Evolutionary conservation across 2,329 filamentous ascomycete genomes (phyloP).

Genomic region (Phaeosphaeriaceae sp.): DNA sequence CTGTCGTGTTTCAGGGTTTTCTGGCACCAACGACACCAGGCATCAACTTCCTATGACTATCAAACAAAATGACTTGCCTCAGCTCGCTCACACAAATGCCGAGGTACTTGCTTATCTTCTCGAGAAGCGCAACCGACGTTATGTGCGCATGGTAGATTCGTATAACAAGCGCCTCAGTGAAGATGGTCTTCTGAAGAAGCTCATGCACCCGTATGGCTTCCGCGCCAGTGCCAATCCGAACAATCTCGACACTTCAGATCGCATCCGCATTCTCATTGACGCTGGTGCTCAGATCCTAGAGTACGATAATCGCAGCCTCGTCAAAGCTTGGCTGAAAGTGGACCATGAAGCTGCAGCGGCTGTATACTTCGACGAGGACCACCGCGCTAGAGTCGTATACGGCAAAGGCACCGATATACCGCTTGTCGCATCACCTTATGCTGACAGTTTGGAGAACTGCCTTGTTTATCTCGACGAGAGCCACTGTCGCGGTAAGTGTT

Average conservation of each 20-base stretch:
- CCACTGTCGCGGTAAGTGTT: slow-evolving; percentile 56
- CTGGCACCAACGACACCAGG: slow-evolving; percentile 73
- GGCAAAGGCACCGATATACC: slow-evolving; percentile 50
- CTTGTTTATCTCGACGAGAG: slow-evolving; percentile 68
- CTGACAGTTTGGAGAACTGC: slow-evolving; percentile 59
- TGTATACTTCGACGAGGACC: slow-evolving; percentile 60
- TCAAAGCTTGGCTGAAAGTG: slow-evolving; percentile 58
- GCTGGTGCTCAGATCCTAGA: slow-evolving; percentile 70
- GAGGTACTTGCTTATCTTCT: slow-evolving; percentile 68
- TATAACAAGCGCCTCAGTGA: slow-evolving; percentile 54
- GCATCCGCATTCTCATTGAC: slow-evolving; percentile 62
- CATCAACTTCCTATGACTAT: slow-evolving; percentile 68
- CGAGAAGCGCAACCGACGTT: slow-evolving; percentile 58
- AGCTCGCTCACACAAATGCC: slow-evolving; percentile 67
- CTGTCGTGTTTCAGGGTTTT: slow-evolving; percentile 70
- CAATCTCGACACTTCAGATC: slow-evolving; percentile 47
- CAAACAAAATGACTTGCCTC: slow-evolving; percentile 64
- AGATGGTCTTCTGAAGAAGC: slow-evolving; percentile 50
- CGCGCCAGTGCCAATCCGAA: neutral
- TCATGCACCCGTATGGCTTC: slow-evolving; percentile 33
- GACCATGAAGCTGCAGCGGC: slow-evolving; percentile 58
- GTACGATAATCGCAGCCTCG: slow-evolving; percentile 62
- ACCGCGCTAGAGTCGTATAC: slow-evolving; percentile 56
- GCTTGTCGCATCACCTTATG: slow-evolving; percentile 62
- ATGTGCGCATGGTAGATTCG: slow-evolving; percentile 44